Conservation (phyloP, 306 rosid genomes). For the Sicyos edulis region DNA sequence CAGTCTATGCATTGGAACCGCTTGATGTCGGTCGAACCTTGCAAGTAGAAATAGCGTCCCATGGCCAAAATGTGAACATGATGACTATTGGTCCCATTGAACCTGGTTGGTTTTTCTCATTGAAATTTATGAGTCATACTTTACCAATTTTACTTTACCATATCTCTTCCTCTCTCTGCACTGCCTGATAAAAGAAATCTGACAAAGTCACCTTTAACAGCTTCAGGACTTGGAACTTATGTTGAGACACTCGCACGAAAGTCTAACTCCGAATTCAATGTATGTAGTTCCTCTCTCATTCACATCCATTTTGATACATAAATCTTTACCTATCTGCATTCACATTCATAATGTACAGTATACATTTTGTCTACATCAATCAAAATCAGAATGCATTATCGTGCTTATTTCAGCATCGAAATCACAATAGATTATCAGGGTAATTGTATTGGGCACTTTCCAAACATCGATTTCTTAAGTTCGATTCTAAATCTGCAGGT, state of each 20-base stretch:
- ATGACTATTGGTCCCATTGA: constrained; percentile 64
- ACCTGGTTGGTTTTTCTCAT: constrained; percentile 52
- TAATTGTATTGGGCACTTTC: not conserved
- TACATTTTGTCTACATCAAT: not conserved
- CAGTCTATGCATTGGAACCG: constrained; percentile 84
- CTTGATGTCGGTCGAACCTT: constrained; percentile 80
- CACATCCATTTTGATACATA: not conserved
- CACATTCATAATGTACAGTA: too few relatives aligned
- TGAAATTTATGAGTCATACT: not conserved
- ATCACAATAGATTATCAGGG: not conserved
- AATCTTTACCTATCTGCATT: not conserved
- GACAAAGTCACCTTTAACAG: constrained; percentile 44
- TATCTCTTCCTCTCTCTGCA: not conserved
- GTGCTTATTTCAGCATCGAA: too few relatives aligned
- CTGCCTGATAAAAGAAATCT: constrained; percentile 25
- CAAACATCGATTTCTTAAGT: not conserved
- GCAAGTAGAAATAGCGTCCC: constrained; percentile 61
- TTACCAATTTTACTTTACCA: not conserved
- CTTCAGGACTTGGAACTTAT: constrained; percentile 63
- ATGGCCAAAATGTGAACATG: constrained; percentile 53
- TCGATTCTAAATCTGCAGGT: constrained; percentile 43
- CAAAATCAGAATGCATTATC: not conserved
- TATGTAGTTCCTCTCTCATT: constrained; percentile 37
- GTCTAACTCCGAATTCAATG: constrained; percentile 75
- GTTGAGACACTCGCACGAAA: constrained; percentile 67